phyloP scores from a whole-genome alignment of 352 stramenopile species.

The Phytopythium litorale region DNA sequence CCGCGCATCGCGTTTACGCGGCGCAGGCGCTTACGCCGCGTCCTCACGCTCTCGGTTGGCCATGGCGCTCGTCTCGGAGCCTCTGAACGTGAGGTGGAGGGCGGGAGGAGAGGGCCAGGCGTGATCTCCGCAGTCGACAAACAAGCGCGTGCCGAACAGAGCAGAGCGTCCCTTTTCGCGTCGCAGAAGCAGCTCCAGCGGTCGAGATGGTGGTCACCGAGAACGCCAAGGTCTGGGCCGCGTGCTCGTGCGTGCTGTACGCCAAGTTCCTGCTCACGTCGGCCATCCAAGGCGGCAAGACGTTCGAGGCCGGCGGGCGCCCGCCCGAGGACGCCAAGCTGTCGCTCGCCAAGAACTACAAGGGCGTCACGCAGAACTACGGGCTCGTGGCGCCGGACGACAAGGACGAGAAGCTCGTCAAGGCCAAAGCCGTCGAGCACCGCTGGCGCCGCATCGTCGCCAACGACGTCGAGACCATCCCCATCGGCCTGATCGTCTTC shows the following conservation, averaged over 20 bases:
- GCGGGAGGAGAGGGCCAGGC: not conserved
- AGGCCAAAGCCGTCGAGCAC: constrained; percentile 20
- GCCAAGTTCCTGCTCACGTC: constrained; percentile 38
- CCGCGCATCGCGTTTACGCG: constrained; percentile 1
- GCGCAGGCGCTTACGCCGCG: constrained; percentile 1
- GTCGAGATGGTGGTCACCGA: constrained; percentile 10
- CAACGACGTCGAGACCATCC: constrained; percentile 42
- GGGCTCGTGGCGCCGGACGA: constrained; percentile 12
- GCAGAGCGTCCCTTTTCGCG: not conserved
- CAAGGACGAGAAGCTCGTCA: constrained; percentile 18
- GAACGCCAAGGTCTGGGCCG: constrained; percentile 32
- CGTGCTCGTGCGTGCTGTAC: constrained; percentile 31
- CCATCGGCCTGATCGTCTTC: constrained; percentile 30
- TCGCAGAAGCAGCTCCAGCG: not conserved
- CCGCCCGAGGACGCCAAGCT: constrained; percentile 35
- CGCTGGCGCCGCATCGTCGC: constrained; percentile 34
- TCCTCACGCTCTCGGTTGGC: not conserved
- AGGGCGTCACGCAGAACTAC: constrained; percentile 19
- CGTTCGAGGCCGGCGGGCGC: constrained; percentile 28
- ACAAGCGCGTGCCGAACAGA: not conserved
- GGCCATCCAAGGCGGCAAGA: constrained; percentile 33
- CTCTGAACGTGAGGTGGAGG: not conserved
- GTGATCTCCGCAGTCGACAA: not conserved
- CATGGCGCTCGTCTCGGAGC: not conserved
- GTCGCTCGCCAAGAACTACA: constrained; percentile 20